Base-by-base conservation (phyloP, 257 asterid genomes). In the Linderniella brevidens region DNA sequence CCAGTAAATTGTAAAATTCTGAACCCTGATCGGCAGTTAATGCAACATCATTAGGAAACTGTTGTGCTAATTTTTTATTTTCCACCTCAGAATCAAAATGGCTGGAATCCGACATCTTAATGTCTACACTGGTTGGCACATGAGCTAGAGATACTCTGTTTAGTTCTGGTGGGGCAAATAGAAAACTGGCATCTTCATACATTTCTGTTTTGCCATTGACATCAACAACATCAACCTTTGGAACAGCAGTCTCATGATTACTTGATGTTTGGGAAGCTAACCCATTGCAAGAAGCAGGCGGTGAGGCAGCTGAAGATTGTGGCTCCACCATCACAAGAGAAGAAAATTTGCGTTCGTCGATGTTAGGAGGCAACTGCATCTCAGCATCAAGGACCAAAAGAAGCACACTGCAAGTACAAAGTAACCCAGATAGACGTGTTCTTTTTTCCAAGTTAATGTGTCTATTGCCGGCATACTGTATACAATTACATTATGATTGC, bases 301-400 rank as follows among this genome's bases (percentile, higher is more conserved):
- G 64, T 49, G 71, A 60, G 45, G 63, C 43, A 62, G 54, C 48
- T 38, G 61, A 41, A 42, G 76, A 59, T 38, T 68, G 73, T 57
- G 65, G 64, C 58, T 64, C 93, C 58, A 47, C 64, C 10, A 46
- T 56, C 48, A 64, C 81, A 52, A 66, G 19, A 55, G 58, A 71
- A 61, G 79, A 50, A 65, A 60, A 65, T 61, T 70, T 76, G 65
- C 68, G 56, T 37, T 58, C 62, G 62, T 88, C 93, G 54, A 88
- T 74, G 57, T 71, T 93, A 58, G 72, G 66, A 74, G 95, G 98
- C 64, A 88, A 68, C 66, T 70, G 94, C 82, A 88, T 68, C 73
- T 71, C 90, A 71, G 92, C 78, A 50, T 78, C 96, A 74, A 88
- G 69, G 68, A 88, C 75, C 46, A 84, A 68, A 61, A 88, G 98